phyloP scores from a whole-genome alignment of 23 red algal genomes.

The Gracilaria gracilis region DNA sequence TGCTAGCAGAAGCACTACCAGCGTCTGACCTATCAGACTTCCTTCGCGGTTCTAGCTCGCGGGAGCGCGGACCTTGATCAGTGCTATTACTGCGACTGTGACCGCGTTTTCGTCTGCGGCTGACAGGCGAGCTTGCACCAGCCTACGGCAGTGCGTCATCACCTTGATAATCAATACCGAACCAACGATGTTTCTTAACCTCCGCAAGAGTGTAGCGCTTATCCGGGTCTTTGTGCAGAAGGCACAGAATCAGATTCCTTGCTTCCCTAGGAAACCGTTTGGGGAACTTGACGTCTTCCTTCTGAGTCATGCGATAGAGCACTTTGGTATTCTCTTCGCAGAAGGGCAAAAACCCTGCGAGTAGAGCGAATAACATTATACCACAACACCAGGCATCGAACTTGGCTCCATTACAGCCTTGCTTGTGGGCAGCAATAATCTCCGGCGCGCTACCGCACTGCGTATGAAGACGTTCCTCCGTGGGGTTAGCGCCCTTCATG shows the following conservation, averaged over 20 bases:
- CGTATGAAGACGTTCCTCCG: conserved; percentile 71
- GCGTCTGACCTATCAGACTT: conserved; percentile 49
- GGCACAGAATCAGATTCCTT: conserved; percentile 62
- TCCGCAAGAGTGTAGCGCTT: conserved; percentile 67
- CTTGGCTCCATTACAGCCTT: conserved; percentile 81
- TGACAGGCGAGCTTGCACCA: conserved; percentile 52
- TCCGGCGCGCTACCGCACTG: conserved; percentile 89
- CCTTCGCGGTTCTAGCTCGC: conserved; percentile 31
- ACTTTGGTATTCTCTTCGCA: conserved; percentile 76
- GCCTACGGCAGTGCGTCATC: conserved; percentile 53
- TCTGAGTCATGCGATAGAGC: conserved; percentile 67
- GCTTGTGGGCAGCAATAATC: conserved; percentile 72
- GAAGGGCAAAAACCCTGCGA: conserved; percentile 78
- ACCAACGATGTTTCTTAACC: conserved; percentile 80
- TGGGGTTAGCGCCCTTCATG: conserved; percentile 73
- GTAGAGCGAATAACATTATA: conserved; percentile 77
- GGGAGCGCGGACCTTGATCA: conserved; percentile 51
- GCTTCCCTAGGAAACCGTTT: conserved; percentile 61
- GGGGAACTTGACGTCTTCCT: conserved; percentile 74
- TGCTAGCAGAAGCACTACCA: not conserved
- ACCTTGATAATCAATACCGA: conserved; percentile 61
- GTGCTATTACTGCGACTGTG: conserved; percentile 60
- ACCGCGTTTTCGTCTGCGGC: conserved; percentile 31
- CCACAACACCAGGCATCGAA: conserved; percentile 89
- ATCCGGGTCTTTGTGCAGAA: conserved; percentile 81